A percentile compares a stretch with the other conserved stretches of the same genome.
Evolutionary conservation across 2,329 filamentous ascomycete genomes (phyloP).

Genomic region (Xylaria sp.): DNA sequence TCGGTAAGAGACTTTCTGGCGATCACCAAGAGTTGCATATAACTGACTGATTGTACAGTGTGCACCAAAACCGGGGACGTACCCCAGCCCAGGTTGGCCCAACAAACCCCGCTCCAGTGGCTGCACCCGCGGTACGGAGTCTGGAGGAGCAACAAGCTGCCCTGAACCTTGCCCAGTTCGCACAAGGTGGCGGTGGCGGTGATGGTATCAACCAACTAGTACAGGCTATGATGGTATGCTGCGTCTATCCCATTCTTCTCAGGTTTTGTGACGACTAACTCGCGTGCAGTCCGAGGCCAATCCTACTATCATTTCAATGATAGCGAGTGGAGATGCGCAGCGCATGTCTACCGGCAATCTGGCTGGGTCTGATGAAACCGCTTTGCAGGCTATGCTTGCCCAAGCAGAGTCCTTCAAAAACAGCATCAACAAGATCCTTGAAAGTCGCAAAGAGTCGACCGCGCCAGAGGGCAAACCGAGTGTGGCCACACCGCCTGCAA

Average conservation of each 20-base stretch:
- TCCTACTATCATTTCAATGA: constrained; percentile 48
- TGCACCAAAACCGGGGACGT: constrained; percentile 34
- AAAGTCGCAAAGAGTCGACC: constrained; percentile 17
- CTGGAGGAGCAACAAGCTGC: constrained; percentile 68
- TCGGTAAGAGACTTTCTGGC: constrained; percentile 47
- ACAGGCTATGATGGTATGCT: constrained; percentile 64
- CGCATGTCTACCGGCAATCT: constrained; percentile 47
- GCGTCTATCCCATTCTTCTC: background rate
- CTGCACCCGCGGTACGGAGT: constrained; percentile 46
- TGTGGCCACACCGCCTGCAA: constrained; percentile 1
- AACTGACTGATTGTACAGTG: constrained; percentile 30
- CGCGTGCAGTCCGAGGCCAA: constrained; percentile 47
- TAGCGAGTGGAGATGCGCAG: constrained; percentile 50
- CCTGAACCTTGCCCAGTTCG: constrained; percentile 63
- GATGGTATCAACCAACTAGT: constrained; percentile 58
- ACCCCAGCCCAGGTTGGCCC: constrained; percentile 17
- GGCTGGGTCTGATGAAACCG: constrained; percentile 45
- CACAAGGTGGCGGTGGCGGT: constrained; percentile 50
- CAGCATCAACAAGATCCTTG: constrained; percentile 46
- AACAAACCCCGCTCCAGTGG: constrained; percentile 26
- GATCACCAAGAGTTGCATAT: constrained; percentile 3
- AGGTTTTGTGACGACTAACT: constrained; percentile 11
- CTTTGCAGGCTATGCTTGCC: constrained; percentile 52
- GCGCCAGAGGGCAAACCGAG: constrained; percentile 4
- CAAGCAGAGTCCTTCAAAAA: constrained; percentile 49